These are phyloP conservation scores for Nicotiana benthamiana DNA, from an alignment of 257 asterid species.

Conservation along the genomic window DNA sequence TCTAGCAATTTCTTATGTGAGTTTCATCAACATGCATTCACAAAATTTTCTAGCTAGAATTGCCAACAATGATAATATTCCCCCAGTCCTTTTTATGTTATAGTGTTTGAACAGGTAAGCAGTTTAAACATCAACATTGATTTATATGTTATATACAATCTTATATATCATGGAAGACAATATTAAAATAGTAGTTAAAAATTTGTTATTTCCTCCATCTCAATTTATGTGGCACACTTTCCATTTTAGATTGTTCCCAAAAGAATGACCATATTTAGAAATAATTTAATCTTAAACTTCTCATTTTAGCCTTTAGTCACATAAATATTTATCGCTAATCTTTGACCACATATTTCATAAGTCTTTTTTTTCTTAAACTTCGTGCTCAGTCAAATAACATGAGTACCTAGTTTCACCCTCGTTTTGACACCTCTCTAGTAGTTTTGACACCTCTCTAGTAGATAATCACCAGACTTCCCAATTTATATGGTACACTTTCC, in stretches of 20 bases:
- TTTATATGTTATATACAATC: not conserved
- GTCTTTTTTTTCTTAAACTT: no score
- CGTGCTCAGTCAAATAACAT: not conserved
- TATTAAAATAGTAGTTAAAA: not conserved
- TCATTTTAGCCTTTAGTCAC: no score
- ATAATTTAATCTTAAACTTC: no score
- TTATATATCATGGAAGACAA: not conserved
- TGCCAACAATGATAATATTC: not conserved
- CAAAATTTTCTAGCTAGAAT: not conserved
- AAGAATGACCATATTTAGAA: no score
- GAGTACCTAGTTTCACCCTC: conserved; percentile 60
- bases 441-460: not conserved
- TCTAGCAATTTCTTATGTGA: not conserved
- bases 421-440: not conserved
- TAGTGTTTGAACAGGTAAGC: not conserved
- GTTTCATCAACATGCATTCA: not conserved
- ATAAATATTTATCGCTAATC: no score
- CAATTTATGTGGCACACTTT: no score
- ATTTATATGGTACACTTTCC: no score
- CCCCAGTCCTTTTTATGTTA: not conserved
- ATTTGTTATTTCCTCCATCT: no score
- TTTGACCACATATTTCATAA: no score
- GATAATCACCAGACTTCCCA: no score
- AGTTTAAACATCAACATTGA: not conserved
- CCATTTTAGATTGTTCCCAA: no score